phyloP scores from a whole-genome alignment of 2,329 filamentous ascomycete genomes.

The Fusarium nurragi region DNA sequence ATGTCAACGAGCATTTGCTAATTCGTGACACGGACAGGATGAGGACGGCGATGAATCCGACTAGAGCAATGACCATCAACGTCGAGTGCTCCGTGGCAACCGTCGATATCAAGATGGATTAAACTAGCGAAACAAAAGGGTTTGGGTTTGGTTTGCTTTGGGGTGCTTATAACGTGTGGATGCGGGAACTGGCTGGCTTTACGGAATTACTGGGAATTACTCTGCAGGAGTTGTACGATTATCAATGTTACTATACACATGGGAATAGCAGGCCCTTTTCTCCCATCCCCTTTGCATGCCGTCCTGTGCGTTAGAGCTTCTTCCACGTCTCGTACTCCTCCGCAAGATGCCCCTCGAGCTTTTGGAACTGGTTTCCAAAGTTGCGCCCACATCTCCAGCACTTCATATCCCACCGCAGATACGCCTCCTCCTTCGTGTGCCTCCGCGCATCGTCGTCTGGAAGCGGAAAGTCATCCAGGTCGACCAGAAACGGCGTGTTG shows the following conservation, averaged over 20 bases:
- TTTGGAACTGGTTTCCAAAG: conserved; percentile 78
- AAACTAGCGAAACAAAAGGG: conserved; percentile 5
- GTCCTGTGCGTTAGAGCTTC: conserved; percentile 57
- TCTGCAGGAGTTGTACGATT: conserved; percentile 28
- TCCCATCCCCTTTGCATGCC: neutral
- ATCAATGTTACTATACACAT: conserved; percentile 19
- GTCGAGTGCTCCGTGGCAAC: neutral
- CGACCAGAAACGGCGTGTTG: conserved; percentile 83
- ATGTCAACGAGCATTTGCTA: conserved; percentile 42
- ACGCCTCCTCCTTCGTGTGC: conserved; percentile 64
- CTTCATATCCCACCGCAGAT: conserved; percentile 70
- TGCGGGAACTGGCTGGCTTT: conserved; percentile 1
- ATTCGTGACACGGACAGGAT: conserved; percentile 38
- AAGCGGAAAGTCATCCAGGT: conserved; percentile 82
- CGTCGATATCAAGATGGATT: neutral
- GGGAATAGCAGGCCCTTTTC: conserved; percentile 31
- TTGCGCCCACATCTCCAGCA: conserved; percentile 86
- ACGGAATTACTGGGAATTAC: conserved; percentile 12
- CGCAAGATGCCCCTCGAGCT: conserved; percentile 78
- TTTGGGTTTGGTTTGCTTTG: conserved; percentile 5
- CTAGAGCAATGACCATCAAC: neutral
- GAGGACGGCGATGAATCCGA: conserved; percentile 36
- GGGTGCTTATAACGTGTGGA: neutral
- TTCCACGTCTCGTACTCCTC: conserved; percentile 82
- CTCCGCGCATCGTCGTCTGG: conserved; percentile 70